These are phyloP conservation scores for Saccharomyces jurei DNA, from an alignment of 805 yeast species.

Conservation along the genomic window DNA sequence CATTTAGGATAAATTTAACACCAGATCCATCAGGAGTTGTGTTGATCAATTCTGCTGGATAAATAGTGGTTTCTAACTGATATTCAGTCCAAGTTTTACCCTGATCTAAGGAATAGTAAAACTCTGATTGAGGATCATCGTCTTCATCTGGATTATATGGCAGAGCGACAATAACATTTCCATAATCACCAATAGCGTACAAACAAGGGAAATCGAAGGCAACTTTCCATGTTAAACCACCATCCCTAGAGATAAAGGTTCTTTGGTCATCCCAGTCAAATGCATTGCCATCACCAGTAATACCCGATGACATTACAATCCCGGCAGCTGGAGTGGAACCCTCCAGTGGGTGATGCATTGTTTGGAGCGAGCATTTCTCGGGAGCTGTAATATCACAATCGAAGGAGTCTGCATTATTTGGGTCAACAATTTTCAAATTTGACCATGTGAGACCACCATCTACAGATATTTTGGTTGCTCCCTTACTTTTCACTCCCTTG, in stretches of 20 bases:
- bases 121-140: conserved; percentile 29
- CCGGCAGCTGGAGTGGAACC: conserved; percentile 47
- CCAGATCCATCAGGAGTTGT: conserved; percentile 70
- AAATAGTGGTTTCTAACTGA: conserved; percentile 38
- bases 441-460: conserved; percentile 52
- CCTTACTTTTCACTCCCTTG: neutral
- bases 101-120: conserved; percentile 59
- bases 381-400: conserved; percentile 26
- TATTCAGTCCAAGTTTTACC: conserved; percentile 57
- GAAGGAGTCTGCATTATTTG: conserved; percentile 26
- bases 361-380: conserved; percentile 44
- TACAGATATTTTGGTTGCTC: conserved; percentile 36
- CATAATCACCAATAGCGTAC: conserved; percentile 67
- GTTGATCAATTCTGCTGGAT: conserved; percentile 35
- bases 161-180: conserved; percentile 61
- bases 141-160: conserved; percentile 35
- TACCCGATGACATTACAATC: conserved; percentile 25
- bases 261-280: conserved; percentile 11
- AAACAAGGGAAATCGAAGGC: conserved; percentile 45
- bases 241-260: conserved; percentile 66
- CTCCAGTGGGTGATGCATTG: conserved; percentile 14
- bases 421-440: conserved; percentile 38
- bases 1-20: conserved; percentile 45
- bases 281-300: conserved; percentile 11
- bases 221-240: conserved; percentile 64